Evolutionary conservation across 805 yeast genomes (phyloP), one percentile per base, ranked within the genome.

Genomic region (Nakazawaea molendinolei): DNA sequence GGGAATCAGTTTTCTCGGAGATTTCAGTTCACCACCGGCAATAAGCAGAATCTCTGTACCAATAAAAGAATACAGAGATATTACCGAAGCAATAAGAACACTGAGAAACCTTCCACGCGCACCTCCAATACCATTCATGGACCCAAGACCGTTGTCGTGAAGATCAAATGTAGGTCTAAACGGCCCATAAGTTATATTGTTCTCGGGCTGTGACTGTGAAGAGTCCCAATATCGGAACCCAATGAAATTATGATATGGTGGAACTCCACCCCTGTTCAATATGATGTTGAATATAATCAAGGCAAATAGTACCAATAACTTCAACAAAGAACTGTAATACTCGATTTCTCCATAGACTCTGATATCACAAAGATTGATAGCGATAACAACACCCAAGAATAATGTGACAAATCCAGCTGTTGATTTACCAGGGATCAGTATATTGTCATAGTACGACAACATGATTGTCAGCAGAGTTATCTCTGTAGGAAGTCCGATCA

Each of bases 1-100:
- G 0, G 95, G 94, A n/a, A 85, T 64, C 0, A 92, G 78, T 43
- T 69, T 75, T 44, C 92, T 64, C 5, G 95, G 95, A 45, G 81
- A 78, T 43, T 79, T 65, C 14, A 89, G 83, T 55, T 85, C 95
- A 55, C 89, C 85, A 7, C 92, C 86, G 3, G 92, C 92, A 38
- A 84, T 74, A 43, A 84, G 76, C 13, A 86, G 89, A 53, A 80
- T 76, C 46, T 85, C 95, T 1, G 87, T 80, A 0, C 95, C 95
- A 33, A 83, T 75, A 49, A 78, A 85, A 0, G 94, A 82, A 54
- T 79, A 85, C 0, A 85, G 67, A 0, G 87, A 77, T 14, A 79
- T 73, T 26, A 76, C 58, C 7, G 78, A 59, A 2, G 87, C 86
- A 1, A 77, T 71, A 25, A 79, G 40, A 5, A 83, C 54, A 6